Evolutionary conservation across 257 asterid species (phyloP), one percentile per base, ranked within the genome.

Genomic region (Perilla frutescens): DNA sequence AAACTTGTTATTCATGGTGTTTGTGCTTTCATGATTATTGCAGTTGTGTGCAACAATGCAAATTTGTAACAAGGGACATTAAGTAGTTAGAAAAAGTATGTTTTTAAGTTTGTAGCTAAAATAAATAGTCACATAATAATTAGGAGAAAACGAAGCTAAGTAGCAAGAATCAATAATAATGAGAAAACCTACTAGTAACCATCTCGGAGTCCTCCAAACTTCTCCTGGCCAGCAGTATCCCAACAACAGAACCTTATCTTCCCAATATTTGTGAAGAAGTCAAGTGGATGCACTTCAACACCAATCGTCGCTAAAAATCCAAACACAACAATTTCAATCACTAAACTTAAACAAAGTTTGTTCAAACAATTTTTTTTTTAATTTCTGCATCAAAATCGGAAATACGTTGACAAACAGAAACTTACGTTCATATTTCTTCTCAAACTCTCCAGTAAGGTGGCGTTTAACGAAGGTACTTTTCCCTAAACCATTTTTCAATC

Each of bases 401-500:
- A 13, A 1, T 14, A 1, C 1, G 10, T n/a, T 37, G 6, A 51
- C 61, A 71, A 32, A 14, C 26, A 15, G 6, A 29, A 32, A 15
- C 0, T 80, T 70, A 89, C 96, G 91, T 58, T 90, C 96, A 49
- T 89, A 89, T 84, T 86, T 89, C 87, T 89, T 89, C 87, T 89
- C 96, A 11, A 86, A 90, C 88, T 90, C 94, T 59, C 96, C 96
- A 13, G 96, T 90, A 6, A 86, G 82, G 80, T 90, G 96, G 83
- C 96, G 87, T 81, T 90, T 90, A 70, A 90, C 94, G 70, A 90
- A 90, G 4, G 96, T 88, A 2, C 92, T 90, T 68, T 90, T 90
- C 6, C 96, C 96, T 89, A 88, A 3, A 79, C 41, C 12, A 75
- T 6, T 13, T 36, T 64, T 51, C 43, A 9, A 45, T 0, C 32